Base-by-base conservation (phyloP, 176 grass and related monocot species). In the Eragrostis curvula region DNA sequence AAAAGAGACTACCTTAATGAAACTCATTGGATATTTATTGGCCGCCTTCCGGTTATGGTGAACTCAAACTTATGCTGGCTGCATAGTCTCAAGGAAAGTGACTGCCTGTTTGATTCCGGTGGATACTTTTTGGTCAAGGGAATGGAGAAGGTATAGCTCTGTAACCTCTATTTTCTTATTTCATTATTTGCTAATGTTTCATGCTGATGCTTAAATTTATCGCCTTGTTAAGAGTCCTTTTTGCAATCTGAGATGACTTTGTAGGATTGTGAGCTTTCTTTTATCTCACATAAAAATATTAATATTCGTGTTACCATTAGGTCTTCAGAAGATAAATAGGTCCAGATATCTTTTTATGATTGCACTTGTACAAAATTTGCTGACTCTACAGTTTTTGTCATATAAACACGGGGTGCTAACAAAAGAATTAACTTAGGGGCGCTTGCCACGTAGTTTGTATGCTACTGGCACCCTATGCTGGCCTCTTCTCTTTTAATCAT, bases 121-220 rank as follows among this genome's bases (percentile, higher is more conserved):
- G 96, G 96, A 67, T 99, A 96, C 85, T 99, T 99, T 82, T 87
- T 99, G 88, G 95, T 99, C 76, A 99, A 88, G 85, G 96, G 96
- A 87, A 96, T 91, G 90, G 96, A 99, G 79, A 99, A 99, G 93
- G 96, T 99, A 93, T 30, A 73, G 28, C 55, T 74, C 12, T 71
- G 24, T 59, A 28, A 79, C 83, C 21, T 90, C 52, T 73, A 32
- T 61, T 68, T 83, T 39, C 29, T 24, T 73, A 24, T 25, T 79
- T 32, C 48, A 15, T 83, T 74, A 25, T 56, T 67, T 65, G 23
- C 50, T 66, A 49, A 66, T 88, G 61, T 77, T 73, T 78, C 72
- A 49, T 66, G 7, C 41, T 5, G 2, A 44, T 66, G 43, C 9
- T 81, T 73, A 11, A 17, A 78, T 69, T 73, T 9, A 70, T 74